phyloP scores from a whole-genome alignment of 2,329 filamentous ascomycete species.

The Tolypocladium tropicale region DNA sequence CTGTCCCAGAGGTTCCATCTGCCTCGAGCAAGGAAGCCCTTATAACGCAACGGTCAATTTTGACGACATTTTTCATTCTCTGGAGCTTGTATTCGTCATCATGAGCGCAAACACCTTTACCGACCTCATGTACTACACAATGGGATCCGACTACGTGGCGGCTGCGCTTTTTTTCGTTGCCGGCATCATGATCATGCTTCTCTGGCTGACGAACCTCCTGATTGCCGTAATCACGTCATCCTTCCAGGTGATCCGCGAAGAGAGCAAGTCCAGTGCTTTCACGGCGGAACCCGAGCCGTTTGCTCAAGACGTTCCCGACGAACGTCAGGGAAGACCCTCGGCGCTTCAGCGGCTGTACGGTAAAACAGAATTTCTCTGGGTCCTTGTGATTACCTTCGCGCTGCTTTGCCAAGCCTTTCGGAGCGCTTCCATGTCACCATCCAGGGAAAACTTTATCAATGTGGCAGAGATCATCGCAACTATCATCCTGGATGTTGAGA shows the following conservation, averaged over 20 bases:
- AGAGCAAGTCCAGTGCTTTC: slow-evolving; percentile 90
- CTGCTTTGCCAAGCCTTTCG: slow-evolving; percentile 70
- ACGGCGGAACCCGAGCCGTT: slow-evolving; percentile 55
- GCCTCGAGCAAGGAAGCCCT: slow-evolving; percentile 69
- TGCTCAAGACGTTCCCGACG: slow-evolving; percentile 25
- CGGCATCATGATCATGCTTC: slow-evolving; percentile 79
- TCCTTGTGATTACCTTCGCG: slow-evolving; percentile 67
- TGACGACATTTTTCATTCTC: slow-evolving; percentile 84
- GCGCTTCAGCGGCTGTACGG: slow-evolving; percentile 61
- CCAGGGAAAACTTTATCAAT: slow-evolving; percentile 55
- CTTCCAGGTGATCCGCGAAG: slow-evolving; percentile 95
- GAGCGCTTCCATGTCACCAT: slow-evolving; percentile 62
- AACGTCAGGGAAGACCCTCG: slow-evolving; percentile 25
- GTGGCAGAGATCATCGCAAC: slow-evolving; percentile 68
- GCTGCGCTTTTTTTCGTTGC: slow-evolving; percentile 68
- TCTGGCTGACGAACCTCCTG: slow-evolving; percentile 90
- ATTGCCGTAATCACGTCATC: slow-evolving; percentile 98
- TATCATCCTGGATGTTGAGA: slow-evolving; percentile 68
- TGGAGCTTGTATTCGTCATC: slow-evolving; percentile 93
- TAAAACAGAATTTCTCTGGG: slow-evolving; percentile 68
- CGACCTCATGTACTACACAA: slow-evolving; percentile 88
- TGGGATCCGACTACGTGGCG: slow-evolving; percentile 81
- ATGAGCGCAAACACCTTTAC: slow-evolving; percentile 98
- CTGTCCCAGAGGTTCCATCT: slow-evolving; percentile 75
- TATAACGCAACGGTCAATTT: slow-evolving; percentile 84